These are phyloP conservation scores for Biancaea sappan DNA, from an alignment of 306 rosid species.

Conservation along the genomic window DNA sequence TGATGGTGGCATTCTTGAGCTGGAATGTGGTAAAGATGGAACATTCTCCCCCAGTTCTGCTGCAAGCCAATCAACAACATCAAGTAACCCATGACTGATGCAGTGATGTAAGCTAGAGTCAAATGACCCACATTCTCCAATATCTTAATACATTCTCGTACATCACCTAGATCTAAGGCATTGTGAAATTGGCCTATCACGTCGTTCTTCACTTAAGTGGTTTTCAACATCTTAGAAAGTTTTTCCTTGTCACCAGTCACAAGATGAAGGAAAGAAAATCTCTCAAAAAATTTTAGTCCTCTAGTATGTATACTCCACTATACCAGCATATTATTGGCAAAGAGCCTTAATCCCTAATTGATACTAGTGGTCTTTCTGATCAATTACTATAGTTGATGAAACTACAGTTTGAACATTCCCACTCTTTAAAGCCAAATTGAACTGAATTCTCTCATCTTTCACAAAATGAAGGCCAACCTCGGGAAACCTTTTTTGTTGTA, in stretches of 20 bases:
- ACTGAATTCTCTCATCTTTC: conserved; percentile 86
- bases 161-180: conserved; percentile 83
- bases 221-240: conserved; percentile 95
- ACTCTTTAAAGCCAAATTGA: conserved; percentile 93
- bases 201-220: conserved; percentile 92
- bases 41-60: conserved; percentile 79
- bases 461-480: conserved; percentile 98
- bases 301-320: conserved; percentile 94
- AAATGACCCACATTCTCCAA: conserved; percentile 91
- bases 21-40: conserved; percentile 84
- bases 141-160: conserved; percentile 85
- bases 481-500: conserved; percentile 95
- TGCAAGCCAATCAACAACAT: conserved; percentile 82
- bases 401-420: conserved; percentile 93
- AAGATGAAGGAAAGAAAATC: conserved; percentile 90
- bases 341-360: conserved; percentile 93
- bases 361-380: conserved; percentile 94
- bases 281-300: conserved; percentile 91
- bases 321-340: conserved; percentile 94
- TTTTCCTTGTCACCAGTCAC: conserved; percentile 81
- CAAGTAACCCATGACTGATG: conserved; percentile 81
- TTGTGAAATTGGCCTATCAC: conserved; percentile 99
- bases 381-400: conserved; percentile 93
- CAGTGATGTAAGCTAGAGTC: conserved; percentile 87
- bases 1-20: conserved; percentile 73